Conservation (phyloP, 2,329 filamentous ascomycete species). For the Pseudogymnoascus sp. region DNA sequence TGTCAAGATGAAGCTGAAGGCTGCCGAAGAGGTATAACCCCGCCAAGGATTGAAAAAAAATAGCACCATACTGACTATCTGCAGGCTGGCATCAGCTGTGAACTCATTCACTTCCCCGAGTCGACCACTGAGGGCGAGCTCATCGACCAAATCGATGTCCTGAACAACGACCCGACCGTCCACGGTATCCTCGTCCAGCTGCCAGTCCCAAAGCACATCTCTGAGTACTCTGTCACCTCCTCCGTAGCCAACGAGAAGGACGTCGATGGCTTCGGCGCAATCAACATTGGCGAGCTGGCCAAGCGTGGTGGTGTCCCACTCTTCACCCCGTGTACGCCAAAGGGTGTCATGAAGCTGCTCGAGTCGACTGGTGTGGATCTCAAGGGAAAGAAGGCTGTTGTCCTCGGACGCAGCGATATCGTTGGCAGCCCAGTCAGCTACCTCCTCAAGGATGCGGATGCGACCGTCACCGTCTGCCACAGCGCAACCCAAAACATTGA, state of each 20-base stretch:
- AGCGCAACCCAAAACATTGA: conserved; percentile 73
- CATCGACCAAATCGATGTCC: conserved; percentile 68
- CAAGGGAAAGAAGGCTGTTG: conserved; percentile 86
- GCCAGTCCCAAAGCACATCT: conserved; percentile 81
- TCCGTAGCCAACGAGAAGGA: conserved; percentile 91
- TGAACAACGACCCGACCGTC: conserved; percentile 81
- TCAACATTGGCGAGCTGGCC: conserved; percentile 93
- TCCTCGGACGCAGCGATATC: conserved; percentile 92
- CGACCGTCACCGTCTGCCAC: conserved; percentile 94
- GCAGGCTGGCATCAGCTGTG: conserved; percentile 86
- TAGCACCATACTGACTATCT: conserved; percentile 18
- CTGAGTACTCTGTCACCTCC: conserved; percentile 85
- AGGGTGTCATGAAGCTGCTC: conserved; percentile 92
- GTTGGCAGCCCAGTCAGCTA: conserved; percentile 97
- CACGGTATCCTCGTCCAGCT: conserved; percentile 94
- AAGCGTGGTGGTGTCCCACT: conserved; percentile 86
- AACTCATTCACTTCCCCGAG: conserved; percentile 77
- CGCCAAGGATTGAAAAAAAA: conserved; percentile 14
- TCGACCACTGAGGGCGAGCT: conserved; percentile 79
- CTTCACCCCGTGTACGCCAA: conserved; percentile 92
- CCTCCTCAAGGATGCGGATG: conserved; percentile 88
- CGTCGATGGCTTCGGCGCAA: conserved; percentile 91
- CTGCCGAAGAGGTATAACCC: conserved; percentile 70
- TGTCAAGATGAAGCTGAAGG: conserved; percentile 99
- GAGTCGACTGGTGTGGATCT: conserved; percentile 77